A percentile compares a stretch with the other conserved stretches of the same genome.
phyloP scores from a whole-genome alignment of 2,329 filamentous ascomycete species.

The Helicocarpus griseus region DNA sequence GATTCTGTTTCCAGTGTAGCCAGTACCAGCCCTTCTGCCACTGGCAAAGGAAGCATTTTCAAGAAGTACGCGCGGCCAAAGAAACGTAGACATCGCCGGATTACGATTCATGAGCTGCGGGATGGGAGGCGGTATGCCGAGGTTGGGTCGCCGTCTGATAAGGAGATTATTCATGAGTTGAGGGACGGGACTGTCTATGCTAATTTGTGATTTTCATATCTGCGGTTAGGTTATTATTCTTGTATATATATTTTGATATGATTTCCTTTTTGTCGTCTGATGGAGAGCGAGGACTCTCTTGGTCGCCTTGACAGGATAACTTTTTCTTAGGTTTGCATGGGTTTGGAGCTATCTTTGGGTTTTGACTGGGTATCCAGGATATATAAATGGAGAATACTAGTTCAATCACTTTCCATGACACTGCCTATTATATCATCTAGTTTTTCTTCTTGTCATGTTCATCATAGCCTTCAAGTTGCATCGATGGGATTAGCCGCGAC shows the following conservation, averaged over 20 bases:
- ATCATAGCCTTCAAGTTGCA: too few species aligned
- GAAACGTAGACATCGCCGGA: constrained; percentile 20
- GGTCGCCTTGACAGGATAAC: neutral
- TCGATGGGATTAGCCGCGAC: too few species aligned
- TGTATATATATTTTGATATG: neutral
- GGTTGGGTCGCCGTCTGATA: constrained; percentile 27
- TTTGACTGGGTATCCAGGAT: neutral
- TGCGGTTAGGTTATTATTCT: neutral
- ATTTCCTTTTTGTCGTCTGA: neutral
- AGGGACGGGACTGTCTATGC: constrained; percentile 35
- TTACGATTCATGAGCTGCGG: constrained; percentile 34
- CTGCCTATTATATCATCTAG: too few species aligned
- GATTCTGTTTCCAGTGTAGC: constrained; percentile 10
- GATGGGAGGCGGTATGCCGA: constrained; percentile 34
- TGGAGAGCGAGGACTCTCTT: neutral
- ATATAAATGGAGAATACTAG: neutral
- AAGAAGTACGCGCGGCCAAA: constrained; percentile 8
- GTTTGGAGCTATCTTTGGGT: neutral
- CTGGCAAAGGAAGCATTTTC: constrained; percentile 5
- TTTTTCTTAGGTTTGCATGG: neutral
- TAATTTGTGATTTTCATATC: constrained; percentile 28
- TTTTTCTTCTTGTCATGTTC: too few species aligned
- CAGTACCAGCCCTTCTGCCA: constrained; percentile 20
- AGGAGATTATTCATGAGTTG: constrained; percentile 32
- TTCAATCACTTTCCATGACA: too few species aligned